phyloP scores from a whole-genome alignment of 2,329 filamentous ascomycete genomes.

The Helotiales sp. region DNA sequence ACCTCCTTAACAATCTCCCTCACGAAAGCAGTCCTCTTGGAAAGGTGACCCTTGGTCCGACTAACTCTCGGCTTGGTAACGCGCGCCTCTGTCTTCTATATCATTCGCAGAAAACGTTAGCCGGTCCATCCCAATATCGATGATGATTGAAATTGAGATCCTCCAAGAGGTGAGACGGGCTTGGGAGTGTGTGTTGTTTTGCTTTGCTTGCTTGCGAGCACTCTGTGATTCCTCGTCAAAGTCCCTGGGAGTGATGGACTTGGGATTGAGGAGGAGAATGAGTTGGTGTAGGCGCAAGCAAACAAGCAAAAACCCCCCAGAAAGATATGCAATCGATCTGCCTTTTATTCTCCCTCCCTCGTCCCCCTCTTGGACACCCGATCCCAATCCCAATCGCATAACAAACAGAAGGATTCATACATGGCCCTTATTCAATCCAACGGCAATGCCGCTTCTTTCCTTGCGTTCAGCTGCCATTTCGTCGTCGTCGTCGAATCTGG shows the following conservation, averaged over 20 bases:
- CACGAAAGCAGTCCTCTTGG: constrained; percentile 96
- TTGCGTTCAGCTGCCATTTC: constrained; percentile 58
- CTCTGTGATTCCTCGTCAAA: too few relatives aligned
- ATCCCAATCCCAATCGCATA: neutral
- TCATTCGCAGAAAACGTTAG: constrained; percentile 27
- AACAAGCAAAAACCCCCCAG: neutral
- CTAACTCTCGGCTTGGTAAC: constrained; percentile 77
- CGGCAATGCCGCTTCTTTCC: constrained; percentile 57
- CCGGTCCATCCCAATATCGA: constrained; percentile 48
- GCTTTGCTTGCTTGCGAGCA: neutral
- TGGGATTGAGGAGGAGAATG: neutral
- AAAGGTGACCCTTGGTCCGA: constrained; percentile 91
- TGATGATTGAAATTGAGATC: constrained; percentile 53
- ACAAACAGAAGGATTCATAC: constrained; percentile 46
- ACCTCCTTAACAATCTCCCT: constrained; percentile 98
- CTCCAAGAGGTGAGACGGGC: constrained; percentile 70
- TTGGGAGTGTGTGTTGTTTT: neutral
- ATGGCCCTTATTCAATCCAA: constrained; percentile 64
- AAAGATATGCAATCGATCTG: neutral
- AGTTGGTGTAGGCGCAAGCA: neutral
- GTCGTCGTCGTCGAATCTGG: neutral
- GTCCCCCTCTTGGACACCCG: too few relatives aligned
- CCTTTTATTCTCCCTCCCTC: too few relatives aligned
- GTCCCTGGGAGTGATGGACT: neutral
- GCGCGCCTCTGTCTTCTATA: constrained; percentile 80